A percentile compares a stretch with the other conserved stretches of the same genome.
Evolutionary conservation across 2,329 filamentous ascomycete genomes (phyloP).

Genomic region (Xylariaceae sp.): DNA sequence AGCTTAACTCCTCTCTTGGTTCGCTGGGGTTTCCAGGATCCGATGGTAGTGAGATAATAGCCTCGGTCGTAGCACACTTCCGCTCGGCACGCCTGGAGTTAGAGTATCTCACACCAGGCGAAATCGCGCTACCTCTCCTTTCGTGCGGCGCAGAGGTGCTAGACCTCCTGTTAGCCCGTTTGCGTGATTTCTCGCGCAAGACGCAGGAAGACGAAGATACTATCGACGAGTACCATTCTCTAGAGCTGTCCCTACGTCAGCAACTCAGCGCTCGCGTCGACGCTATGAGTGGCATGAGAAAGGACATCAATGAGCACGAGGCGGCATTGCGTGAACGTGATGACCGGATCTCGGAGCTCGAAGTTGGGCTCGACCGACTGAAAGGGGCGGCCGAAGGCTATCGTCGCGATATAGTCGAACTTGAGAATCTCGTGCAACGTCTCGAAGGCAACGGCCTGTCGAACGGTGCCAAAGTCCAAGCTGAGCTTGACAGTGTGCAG

Average conservation of each 20-base stretch:
- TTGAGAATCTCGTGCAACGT: constrained; percentile 48
- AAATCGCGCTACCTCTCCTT: constrained; percentile 49
- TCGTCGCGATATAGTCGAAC: constrained; percentile 48
- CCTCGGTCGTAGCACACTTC: constrained; percentile 46
- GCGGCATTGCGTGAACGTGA: constrained; percentile 36
- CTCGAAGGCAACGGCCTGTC: constrained; percentile 42
- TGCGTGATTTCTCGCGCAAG: constrained; percentile 46
- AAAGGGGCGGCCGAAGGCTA: constrained; percentile 51
- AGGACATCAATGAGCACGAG: constrained; percentile 35
- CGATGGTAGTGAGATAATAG: constrained; percentile 47
- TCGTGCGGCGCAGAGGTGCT: constrained; percentile 53
- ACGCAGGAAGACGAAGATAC: constrained; percentile 46
- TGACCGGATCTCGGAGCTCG: constrained; percentile 42
- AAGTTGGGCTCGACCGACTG: constrained; percentile 47
- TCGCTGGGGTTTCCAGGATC: constrained; percentile 48
- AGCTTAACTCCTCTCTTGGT: constrained; percentile 43
- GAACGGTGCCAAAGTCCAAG: constrained; percentile 28
- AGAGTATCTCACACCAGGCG: constrained; percentile 58
- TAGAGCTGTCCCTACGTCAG: constrained; percentile 52
- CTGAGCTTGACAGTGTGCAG: constrained; percentile 32
- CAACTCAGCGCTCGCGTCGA: constrained; percentile 52
- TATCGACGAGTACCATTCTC: constrained; percentile 58
- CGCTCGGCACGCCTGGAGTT: constrained; percentile 56
- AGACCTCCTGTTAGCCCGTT: constrained; percentile 47
- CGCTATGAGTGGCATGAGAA: constrained; percentile 46